Conservation (phyloP, 805 yeast genomes). For the Saccharomycopsis guyanensis region DNA sequence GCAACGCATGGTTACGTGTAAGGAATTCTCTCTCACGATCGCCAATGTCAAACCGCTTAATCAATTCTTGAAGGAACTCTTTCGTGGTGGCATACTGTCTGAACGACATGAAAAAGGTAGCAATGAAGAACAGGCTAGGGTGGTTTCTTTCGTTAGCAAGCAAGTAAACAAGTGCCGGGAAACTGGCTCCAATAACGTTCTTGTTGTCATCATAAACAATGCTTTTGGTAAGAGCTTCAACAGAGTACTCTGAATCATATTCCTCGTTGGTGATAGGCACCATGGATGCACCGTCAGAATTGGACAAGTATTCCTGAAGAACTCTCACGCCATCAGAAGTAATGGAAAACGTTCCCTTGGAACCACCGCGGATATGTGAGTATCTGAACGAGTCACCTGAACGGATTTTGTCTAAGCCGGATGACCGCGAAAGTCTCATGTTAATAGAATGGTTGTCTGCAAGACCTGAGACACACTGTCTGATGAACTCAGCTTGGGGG, state of each 20-base stretch:
- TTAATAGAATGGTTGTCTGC: slow-evolving; percentile 29
- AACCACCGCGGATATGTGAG: slow-evolving; percentile 16
- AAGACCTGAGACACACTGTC: slow-evolving; percentile 53
- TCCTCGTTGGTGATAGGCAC: slow-evolving; percentile 16
- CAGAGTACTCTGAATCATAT: slow-evolving; percentile 17
- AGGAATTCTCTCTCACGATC: slow-evolving; percentile 25
- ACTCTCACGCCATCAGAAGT: slow-evolving; percentile 21
- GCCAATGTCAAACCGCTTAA: slow-evolving; percentile 52
- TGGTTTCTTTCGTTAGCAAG: slow-evolving; percentile 57
- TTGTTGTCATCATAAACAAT: slow-evolving; percentile 36
- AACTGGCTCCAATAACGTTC: slow-evolving; percentile 59
- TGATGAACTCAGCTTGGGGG: slow-evolving; percentile 52
- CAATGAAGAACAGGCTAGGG: slow-evolving; percentile 59
- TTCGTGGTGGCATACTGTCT: slow-evolving; percentile 61
- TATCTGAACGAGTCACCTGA: slow-evolving; percentile 15
- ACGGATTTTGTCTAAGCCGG: slow-evolving; percentile 17
- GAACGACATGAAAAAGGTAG: slow-evolving; percentile 73
- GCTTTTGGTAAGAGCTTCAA: slow-evolving; percentile 8
- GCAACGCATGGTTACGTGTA: slow-evolving; percentile 6
- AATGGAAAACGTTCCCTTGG: slow-evolving; percentile 26
- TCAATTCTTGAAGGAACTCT: slow-evolving; percentile 61
- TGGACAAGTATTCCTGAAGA: slow-evolving; percentile 12
- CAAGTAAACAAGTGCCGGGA: slow-evolving; percentile 56
- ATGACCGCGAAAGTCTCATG: neutral
- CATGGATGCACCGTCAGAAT: slow-evolving; percentile 8